Base-by-base conservation (phyloP, 1,284 basidiomycete species). In the Apiotrichum domesticum region DNA sequence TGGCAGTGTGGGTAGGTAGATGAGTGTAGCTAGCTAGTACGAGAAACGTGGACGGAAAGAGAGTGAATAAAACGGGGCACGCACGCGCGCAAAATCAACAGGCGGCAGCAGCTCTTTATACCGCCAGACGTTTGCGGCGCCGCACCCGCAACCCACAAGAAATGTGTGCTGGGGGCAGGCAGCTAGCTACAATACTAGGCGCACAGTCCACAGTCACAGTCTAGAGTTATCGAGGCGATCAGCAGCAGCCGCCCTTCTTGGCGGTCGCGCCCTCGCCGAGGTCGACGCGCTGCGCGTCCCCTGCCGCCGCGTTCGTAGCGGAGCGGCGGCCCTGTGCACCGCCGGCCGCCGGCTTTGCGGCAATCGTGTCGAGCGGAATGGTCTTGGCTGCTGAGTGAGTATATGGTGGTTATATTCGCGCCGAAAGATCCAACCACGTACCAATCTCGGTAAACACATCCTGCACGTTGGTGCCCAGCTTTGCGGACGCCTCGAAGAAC, bases 391-490 rank as follows among this genome's bases (percentile, higher is more conserved):
- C 21, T 61, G 7, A 32, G 52, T 32, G 6, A 46, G 41, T 11
- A 4, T 5, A 13, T 4, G 2, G 37, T 13, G 8, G 9, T 39
- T 8, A 39, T 8, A 39, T 21, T 21, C 21, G 21, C 21, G 21
- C 21, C 21, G 21, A 21, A 21, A 21, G 21, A 21, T 21, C 21
- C 21, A 21, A 21, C 21, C 21, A 21, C 21, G 60, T 60, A 94
- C 92, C 93, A 70, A 97, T 96, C 78, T 98, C 96, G 7, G 95
- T 98, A 74, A 99, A 99, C 37, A 98, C 86, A 71, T 98, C 95
- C 47, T 94, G 87, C 53, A 99, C 85, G 47, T 94, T 94, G 67
- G 95, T 88, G 42, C 96, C 96, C 8, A 92, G 96, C 86, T 98
- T 98, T 51, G 96, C 96, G 14, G 93, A 98, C 14, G 96, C 98